Evolutionary conservation across 257 asterid species (phyloP), one percentile per base, ranked within the genome.

Genomic region (Agastache rugosa): DNA sequence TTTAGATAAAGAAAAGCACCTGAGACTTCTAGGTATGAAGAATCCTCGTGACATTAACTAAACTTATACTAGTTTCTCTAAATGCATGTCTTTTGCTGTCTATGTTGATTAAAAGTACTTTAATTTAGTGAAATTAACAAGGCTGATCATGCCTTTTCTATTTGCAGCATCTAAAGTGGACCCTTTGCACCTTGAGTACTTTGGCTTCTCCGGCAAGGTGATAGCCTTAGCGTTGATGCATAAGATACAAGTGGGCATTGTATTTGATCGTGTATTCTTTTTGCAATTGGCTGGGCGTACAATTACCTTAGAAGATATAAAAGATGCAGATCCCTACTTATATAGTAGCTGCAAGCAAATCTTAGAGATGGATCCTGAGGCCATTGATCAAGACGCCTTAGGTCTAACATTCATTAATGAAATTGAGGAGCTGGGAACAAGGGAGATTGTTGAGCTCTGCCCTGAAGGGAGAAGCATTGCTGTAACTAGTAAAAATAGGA

Each of bases 211-310:
- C 19, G 99, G 99, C 77, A 86, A 96, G 83, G 85, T 92, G 81
- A 87, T 92, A 78, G 98, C 99, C 55, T 83, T 95, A 72, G 92
- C 97, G 72, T 83, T 95, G 87, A 89, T 95, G 91, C 96, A 92
- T 69, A 95, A 88, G 82, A 83, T 95, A 62, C 99, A 95, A 83
- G 85, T 95, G 37, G 99, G 99, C 55, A 76, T 95, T 63, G 96
- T 89, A 59, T 84, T 95, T 76, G 99, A 91, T 80, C 99, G 98
- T 15, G 85, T 85, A 45, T 92, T 92, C 85, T 82, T 88, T 75
- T 69, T 73, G 74, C 98, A 86, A 80, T 83, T 95, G 83, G 90
- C 91, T 79, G 97, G 98, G 62, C 65, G 71, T 70, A 8, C 63
- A 35, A 74, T 95, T 79, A 82, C 90, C 23, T 75, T 95, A 63